Percentiles rank a stretch among this genome's conserved stretches.
Conservation (phyloP, 345 rosid species). For the Sisymbrium irio region DNA sequence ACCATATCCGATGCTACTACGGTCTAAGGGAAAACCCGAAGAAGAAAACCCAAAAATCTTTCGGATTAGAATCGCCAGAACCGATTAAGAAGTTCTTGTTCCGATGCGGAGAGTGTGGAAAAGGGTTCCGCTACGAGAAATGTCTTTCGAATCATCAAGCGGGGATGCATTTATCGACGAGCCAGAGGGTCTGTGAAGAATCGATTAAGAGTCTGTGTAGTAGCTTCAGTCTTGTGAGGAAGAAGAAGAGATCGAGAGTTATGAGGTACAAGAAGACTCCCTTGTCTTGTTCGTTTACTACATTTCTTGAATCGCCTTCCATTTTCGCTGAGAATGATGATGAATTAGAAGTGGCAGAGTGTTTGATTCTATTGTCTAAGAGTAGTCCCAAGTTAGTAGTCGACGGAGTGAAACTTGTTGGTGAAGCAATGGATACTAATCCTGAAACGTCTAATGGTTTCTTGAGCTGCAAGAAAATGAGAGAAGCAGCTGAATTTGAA, state of each 20-base stretch:
- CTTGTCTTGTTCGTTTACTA: slow-evolving; percentile 43
- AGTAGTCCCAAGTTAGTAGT: slow-evolving; percentile 32
- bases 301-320: slow-evolving; percentile 43
- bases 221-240: slow-evolving; percentile 30
- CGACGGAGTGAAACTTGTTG: slow-evolving; percentile 25
- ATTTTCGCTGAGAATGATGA: slow-evolving; percentile 38
- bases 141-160: slow-evolving; percentile 31
- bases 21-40: slow-evolving; percentile 62
- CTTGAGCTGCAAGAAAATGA: slow-evolving; percentile 25
- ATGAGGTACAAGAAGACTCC: slow-evolving; percentile 46
- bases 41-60: slow-evolving; percentile 61
- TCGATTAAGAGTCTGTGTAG: slow-evolving; percentile 19
- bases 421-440: slow-evolving; percentile 27
- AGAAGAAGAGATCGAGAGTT: slow-evolving; percentile 53
- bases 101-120: slow-evolving; percentile 48
- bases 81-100: slow-evolving; percentile 38
- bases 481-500: slow-evolving; percentile 9
- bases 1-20: slow-evolving; percentile 35
- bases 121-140: slow-evolving; percentile 42
- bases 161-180: slow-evolving; percentile 8
- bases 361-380: slow-evolving; percentile 58
- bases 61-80: slow-evolving; percentile 33
- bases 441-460: slow-evolving; percentile 26
- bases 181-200: slow-evolving; percentile 30
- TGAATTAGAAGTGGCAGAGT: slow-evolving; percentile 44